Base-by-base conservation (phyloP, 2,329 filamentous ascomycete species). In the Thelonectria discophora region DNA sequence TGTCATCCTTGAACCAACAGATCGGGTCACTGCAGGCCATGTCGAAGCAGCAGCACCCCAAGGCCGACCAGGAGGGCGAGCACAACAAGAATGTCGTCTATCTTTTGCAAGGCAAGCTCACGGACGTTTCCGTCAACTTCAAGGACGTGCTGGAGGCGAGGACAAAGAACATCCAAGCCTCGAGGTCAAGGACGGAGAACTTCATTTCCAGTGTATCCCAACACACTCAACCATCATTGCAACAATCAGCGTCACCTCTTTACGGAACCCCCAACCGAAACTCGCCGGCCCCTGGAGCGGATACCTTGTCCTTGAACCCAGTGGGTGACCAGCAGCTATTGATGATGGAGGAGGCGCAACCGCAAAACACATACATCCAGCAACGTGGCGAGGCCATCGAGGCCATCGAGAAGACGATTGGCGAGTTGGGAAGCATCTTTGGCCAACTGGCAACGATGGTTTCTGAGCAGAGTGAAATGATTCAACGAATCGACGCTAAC, bases 51-150 rank as follows among this genome's bases (percentile, higher is more conserved):
- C 90, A 94, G 77, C 90, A 94, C 70, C 90, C 91, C 45, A 86
- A 83, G 68, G 82, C 80, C 65, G 87, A 86, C 69, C 94, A 97
- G 74, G 93, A 97, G 77, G 93, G 93, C 69, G 94, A 98, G 75
- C 96, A 99, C 81, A 97, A 97, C 82, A 97, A 97, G 79, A 97
- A 98, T 74, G 95, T 98, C 32, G 92, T 97, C 3, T 89, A 97
- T 64, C 84, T 98, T 74, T 81, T 98, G 17, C 93, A 97, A 78
- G 92, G 93, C 64, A 95, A 95, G 74, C 83, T 98, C 42, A 94
- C 93, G 40, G 93, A 97, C 73, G 94, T 99, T 3, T 92, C 91
- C 24, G 92, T 90, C 65, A 97, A 94, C 76, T 98, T 99, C 85
- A 98, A 98, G 78, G 94, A 98, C 71, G 94, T 98, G 6, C 84